Conservation (phyloP, 2,329 filamentous ascomycete genomes). For the Colletotrichum sublineola region DNA sequence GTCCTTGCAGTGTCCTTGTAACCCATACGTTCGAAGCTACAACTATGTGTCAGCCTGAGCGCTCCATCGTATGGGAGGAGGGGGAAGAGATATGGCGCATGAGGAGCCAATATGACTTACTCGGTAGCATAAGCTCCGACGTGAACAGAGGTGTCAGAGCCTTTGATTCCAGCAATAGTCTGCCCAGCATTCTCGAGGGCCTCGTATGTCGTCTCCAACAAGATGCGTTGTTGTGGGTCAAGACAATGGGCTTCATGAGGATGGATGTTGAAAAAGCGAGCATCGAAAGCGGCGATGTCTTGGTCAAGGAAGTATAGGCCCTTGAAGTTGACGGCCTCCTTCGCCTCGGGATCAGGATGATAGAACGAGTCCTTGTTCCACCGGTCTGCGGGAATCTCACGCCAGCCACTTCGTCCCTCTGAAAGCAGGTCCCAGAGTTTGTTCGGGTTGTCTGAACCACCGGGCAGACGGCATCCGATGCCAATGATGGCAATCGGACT, state of each 20-base stretch:
- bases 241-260: conserved; percentile 39
- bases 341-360: conserved; percentile 41
- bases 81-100: background rate
- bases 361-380: conserved; percentile 46
- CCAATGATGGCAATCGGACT: conserved; percentile 50
- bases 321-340: conserved; percentile 6
- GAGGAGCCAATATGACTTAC: conserved; percentile 41
- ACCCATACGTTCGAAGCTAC: conserved; percentile 22
- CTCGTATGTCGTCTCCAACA: conserved; percentile 4
- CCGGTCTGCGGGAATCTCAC: conserved; percentile 45
- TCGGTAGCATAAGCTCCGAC: conserved; percentile 32
- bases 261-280: conserved; percentile 46
- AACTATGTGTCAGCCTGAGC: conserved; percentile 4
- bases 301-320: conserved; percentile 31
- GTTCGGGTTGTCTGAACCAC: conserved; percentile 45
- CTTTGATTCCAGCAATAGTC: conserved; percentile 16
- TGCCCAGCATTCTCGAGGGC: conserved; percentile 23
- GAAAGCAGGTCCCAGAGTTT: conserved; percentile 49
- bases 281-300: conserved; percentile 47
- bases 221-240: conserved; percentile 5
- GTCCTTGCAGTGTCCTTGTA: conserved; percentile 30
- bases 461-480: conserved; percentile 49
- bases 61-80: background rate
- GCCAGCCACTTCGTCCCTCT: conserved; percentile 43
- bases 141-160: conserved; percentile 21